Conservation (phyloP, 345 rosid species). For the Salix udensis region DNA sequence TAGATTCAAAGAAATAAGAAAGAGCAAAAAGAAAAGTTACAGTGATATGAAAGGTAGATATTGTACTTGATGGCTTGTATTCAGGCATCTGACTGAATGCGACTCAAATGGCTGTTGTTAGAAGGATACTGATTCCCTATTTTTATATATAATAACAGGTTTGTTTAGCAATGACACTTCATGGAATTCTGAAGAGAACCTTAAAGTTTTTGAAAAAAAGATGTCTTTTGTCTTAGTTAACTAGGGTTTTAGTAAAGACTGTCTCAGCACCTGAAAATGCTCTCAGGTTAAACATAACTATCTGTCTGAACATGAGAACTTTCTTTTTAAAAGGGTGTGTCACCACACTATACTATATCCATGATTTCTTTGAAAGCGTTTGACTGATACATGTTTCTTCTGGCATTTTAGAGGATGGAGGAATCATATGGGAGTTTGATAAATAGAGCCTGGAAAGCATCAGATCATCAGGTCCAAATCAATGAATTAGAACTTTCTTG, state of each 20-base stretch:
- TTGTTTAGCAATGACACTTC: not conserved
- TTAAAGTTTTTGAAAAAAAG: not conserved
- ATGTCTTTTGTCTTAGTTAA: not conserved
- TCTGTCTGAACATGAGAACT: not conserved
- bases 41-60: not conserved
- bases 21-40: not conserved
- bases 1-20: not conserved
- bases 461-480: not conserved
- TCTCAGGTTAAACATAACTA: not conserved
- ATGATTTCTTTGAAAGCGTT: not conserved
- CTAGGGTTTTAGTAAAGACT: not conserved
- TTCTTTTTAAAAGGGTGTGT: too few species aligned
- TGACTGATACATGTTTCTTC: not conserved
- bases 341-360: too few species aligned
- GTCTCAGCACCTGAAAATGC: not conserved
- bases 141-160: not conserved
- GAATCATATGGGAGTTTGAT: conserved; percentile 56
- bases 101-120: not conserved
- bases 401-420: conserved; percentile 53
- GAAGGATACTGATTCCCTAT: not conserved
- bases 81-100: not conserved
- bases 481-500: too few species aligned
- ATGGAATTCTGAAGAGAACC: not conserved
- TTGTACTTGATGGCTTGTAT: not conserved
- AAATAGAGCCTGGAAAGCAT: conserved; percentile 24